Percentiles rank a stretch among this genome's conserved stretches.
Conservation (phyloP, 805 yeast genomes). For the Cyberlindnera xishuangbannaensis region DNA sequence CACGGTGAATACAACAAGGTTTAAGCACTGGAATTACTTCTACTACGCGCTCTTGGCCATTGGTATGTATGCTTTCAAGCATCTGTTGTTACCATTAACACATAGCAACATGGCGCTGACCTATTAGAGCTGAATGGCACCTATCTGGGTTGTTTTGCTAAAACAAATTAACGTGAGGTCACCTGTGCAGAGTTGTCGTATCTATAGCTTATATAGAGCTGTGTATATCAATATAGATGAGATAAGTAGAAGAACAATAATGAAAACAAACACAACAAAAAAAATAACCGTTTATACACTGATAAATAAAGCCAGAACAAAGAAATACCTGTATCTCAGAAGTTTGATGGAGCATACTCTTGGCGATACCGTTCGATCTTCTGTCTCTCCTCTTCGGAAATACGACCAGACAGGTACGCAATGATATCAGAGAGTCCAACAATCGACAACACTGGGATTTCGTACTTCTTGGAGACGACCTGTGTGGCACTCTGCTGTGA, state of each 20-base stretch:
- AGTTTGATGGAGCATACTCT: slow-evolving; percentile 28
- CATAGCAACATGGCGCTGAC: background rate
- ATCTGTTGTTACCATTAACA: slow-evolving; percentile 19
- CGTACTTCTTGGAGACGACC: slow-evolving; percentile 63
- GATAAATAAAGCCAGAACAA: background rate
- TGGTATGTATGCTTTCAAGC: slow-evolving; percentile 39
- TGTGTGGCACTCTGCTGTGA: slow-evolving; percentile 72
- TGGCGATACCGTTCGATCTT: slow-evolving; percentile 53
- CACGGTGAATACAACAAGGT: slow-evolving; percentile 28
- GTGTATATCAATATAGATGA: too few species aligned
- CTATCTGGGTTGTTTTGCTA: too few species aligned
- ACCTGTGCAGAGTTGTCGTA: too few species aligned
- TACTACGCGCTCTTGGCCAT: slow-evolving; percentile 36
- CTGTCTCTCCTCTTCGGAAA: slow-evolving; percentile 51
- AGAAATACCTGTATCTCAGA: slow-evolving; percentile 3
- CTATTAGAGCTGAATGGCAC: background rate
- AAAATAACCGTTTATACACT: too few species aligned
- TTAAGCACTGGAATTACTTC: slow-evolving; percentile 2
- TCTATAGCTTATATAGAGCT: too few species aligned
- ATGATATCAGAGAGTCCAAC: slow-evolving; percentile 74
- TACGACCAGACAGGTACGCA: slow-evolving; percentile 47
- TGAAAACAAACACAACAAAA: too few species aligned
- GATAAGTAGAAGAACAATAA: too few species aligned
- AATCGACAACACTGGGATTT: slow-evolving; percentile 80
- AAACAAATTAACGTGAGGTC: too few species aligned